Conservation (phyloP, 1,284 basidiomycete species). For the Malassezia yamatoensis region DNA sequence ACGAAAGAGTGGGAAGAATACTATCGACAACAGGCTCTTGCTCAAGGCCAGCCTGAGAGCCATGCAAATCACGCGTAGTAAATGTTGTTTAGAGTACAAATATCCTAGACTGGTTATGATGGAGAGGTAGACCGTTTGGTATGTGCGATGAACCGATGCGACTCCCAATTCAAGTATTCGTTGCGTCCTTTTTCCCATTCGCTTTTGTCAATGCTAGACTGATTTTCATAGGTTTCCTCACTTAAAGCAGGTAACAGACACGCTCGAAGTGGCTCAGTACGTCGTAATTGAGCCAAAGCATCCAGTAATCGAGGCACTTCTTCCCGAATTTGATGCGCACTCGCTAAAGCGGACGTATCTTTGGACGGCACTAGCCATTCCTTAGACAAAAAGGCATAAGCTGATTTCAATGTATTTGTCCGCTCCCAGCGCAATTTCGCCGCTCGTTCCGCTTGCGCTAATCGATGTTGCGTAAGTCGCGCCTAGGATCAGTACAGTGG, state of each 20-base stretch:
- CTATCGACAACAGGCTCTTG: constrained; percentile 31
- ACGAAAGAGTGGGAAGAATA: constrained; percentile 46
- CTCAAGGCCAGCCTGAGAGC: constrained; percentile 9
- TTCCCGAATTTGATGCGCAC: constrained; percentile 25
- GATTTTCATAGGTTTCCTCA: constrained; percentile 12
- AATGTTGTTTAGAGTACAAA: no score
- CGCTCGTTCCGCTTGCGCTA: constrained; percentile 13
- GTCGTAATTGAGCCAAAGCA: constrained; percentile 23
- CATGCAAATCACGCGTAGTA: no score
- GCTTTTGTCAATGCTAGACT: constrained; percentile 3
- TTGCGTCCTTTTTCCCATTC: constrained; percentile 34
- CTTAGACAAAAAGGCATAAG: constrained; percentile 8
- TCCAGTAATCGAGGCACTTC: constrained; percentile 26
- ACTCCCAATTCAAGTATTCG: constrained; percentile 38
- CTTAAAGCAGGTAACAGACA: constrained; percentile 16
- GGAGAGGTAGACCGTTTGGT: constrained; percentile 11
- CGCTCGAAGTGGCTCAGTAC: constrained; percentile 26
- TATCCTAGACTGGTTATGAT: no score
- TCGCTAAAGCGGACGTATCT: not conserved
- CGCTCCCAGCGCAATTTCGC: constrained; percentile 24
- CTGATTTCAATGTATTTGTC: not conserved
- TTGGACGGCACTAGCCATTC: not conserved
- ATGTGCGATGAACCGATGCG: constrained; percentile 29
- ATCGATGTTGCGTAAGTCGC: constrained; percentile 11
- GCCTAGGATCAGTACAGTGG: not conserved